A percentile compares a stretch with the other conserved stretches of the same genome.
Evolutionary conservation across 257 asterid species (phyloP).

Genomic region (Perilla frutescens): DNA sequence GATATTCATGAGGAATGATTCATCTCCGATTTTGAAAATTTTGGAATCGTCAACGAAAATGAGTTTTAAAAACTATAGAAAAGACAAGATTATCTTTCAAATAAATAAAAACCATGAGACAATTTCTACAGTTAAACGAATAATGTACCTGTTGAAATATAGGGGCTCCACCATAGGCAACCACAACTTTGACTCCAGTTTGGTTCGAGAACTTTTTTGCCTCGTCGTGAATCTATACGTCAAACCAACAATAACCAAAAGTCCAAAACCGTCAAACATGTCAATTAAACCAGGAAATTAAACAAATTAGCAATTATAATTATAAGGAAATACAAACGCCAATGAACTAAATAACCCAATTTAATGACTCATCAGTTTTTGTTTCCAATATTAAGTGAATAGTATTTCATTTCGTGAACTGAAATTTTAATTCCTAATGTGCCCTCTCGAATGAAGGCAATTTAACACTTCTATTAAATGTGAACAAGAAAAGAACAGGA

Average conservation of each 20-base stretch:
- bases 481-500: too few relatives aligned
- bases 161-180: constrained; percentile 81
- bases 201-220: constrained; percentile 64
- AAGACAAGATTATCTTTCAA: neutral
- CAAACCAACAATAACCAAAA: neutral
- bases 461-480: neutral
- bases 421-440: too few relatives aligned
- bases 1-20: neutral
- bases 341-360: neutral
- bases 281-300: neutral
- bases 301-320: neutral
- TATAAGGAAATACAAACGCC: neutral
- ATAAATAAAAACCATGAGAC: too few relatives aligned
- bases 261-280: neutral
- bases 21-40: neutral
- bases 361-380: neutral
- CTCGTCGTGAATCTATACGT: constrained; percentile 68
- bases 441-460: neutral
- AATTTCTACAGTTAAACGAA: neutral
- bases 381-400: neutral
- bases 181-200: constrained; percentile 74
- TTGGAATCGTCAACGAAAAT: neutral
- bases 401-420: neutral
- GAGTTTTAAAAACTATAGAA: neutral
- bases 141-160: constrained; percentile 53